Evolutionary conservation across 2,329 filamentous ascomycete genomes (phyloP).

Genomic region (Myriosclerotinia scirpicola): DNA sequence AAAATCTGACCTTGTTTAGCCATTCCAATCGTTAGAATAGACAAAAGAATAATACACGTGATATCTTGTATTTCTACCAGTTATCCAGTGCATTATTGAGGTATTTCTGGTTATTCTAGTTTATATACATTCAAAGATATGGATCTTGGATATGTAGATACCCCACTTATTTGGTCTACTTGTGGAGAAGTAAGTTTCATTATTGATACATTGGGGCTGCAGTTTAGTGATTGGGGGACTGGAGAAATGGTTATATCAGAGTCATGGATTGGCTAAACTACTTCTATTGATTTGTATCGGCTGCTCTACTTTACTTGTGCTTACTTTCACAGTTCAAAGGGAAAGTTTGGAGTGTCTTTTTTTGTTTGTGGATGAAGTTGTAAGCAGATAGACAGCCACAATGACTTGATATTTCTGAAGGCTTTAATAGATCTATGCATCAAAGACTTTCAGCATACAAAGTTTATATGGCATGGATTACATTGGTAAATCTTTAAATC

Average conservation of each 20-base stretch:
- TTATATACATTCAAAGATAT: background rate
- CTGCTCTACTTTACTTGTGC: too few species aligned
- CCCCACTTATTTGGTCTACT: background rate
- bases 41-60: background rate
- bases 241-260: background rate
- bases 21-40: background rate
- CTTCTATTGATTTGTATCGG: too few species aligned
- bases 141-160: background rate
- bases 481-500: background rate
- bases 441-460: background rate
- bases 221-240: background rate
- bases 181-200: background rate
- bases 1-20: background rate
- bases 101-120: background rate
- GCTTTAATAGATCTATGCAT: background rate
- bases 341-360: background rate
- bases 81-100: background rate
- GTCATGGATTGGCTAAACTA: too few species aligned
- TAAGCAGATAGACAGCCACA: background rate
- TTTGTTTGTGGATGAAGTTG: background rate
- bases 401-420: background rate
- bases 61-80: background rate
- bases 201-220: too few species aligned
- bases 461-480: background rate
- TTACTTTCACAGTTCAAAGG: background rate